Evolutionary conservation across 2,329 filamentous ascomycete genomes (phyloP), one percentile per base, ranked within the genome.

Genomic region (Metarhizium album): DNA sequence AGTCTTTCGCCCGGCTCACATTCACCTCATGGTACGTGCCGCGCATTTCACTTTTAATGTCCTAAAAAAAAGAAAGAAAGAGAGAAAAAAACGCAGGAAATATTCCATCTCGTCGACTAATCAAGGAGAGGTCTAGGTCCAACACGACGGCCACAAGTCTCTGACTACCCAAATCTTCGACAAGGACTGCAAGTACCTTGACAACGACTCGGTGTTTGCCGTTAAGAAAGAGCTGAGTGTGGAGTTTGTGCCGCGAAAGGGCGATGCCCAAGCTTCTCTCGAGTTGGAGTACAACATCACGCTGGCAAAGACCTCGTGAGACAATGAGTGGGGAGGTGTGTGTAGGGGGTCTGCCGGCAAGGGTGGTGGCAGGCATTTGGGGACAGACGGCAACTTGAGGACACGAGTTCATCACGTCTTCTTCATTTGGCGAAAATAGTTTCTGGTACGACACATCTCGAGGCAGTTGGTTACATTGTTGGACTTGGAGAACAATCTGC

Each of bases 81-180:
- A n/a, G n/a, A n/a, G n/a, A n/a, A n/a, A n/a, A n/a, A n/a, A n/a
- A n/a, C n/a, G n/a, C n/a, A n/a, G n/a, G n/a, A n/a, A n/a, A n/a
- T n/a, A n/a, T n/a, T n/a, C n/a, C n/a, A 29, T 29, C 27, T 29
- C 1, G 27, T 20, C 16, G 16, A 20, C 37, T 40, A 22, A 40
- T 20, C 4, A 7, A 2, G 16, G 27, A 46, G 33, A 35, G 33
- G n/a, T n/a, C n/a, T 23, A 68, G 67, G 64, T 72, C 46, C 72
- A 74, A 27, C 71, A 74, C 13, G 72, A 76, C 2, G 77, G 76
- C 7, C 82, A 84, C 70, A 84, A 81, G 59, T 73, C 83, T 0
- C 75, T 94, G 46, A 85, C 83, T 0, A 77, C 75, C 1, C 87
- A 93, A 64, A 82, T 93, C 50, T 91, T 89, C 62, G 85, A 89